A percentile compares a stretch with the other conserved stretches of the same genome.
Evolutionary conservation across 208 protist species (phyloP).

Genomic region (Leishmania amazonensis): DNA sequence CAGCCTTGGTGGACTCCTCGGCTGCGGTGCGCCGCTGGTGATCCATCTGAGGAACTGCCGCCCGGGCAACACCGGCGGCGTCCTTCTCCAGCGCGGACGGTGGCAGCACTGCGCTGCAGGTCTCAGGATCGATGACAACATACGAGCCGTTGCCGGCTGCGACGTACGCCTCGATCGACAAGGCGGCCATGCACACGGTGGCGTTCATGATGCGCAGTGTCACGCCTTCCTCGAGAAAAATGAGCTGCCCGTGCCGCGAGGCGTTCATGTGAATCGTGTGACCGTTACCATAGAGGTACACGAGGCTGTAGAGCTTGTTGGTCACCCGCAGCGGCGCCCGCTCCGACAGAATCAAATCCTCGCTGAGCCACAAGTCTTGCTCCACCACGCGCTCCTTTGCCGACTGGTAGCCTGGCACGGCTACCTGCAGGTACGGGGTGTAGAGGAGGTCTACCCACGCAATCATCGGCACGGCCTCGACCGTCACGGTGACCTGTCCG

Average conservation of each 20-base stretch:
- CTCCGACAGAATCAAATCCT: constrained; percentile 52
- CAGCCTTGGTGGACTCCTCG: background rate
- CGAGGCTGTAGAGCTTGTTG: constrained; percentile 45
- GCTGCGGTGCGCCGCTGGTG: background rate
- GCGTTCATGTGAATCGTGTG: constrained; percentile 63
- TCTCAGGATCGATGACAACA: constrained; percentile 49
- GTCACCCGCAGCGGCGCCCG: constrained; percentile 46
- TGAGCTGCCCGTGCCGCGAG: constrained; percentile 26
- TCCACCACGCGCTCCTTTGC: constrained; percentile 46
- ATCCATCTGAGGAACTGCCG: background rate
- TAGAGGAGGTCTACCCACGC: constrained; percentile 55
- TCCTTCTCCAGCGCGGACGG: background rate
- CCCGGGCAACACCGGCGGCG: background rate
- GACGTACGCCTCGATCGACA: constrained; percentile 58
- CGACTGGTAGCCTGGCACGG: constrained; percentile 49
- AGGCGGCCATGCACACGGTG: constrained; percentile 48
- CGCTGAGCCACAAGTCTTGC: constrained; percentile 46
- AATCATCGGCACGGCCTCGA: constrained; percentile 49
- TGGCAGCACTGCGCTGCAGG: constrained; percentile 29
- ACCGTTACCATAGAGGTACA: constrained; percentile 64
- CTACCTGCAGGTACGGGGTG: constrained; percentile 64
- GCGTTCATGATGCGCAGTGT: constrained; percentile 73
- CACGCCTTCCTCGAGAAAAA: constrained; percentile 69
- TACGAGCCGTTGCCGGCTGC: constrained; percentile 70
- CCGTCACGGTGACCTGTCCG: constrained; percentile 36